phyloP scores from a whole-genome alignment of 2,329 filamentous ascomycete genomes.

The Periconia macrospinosa region DNA sequence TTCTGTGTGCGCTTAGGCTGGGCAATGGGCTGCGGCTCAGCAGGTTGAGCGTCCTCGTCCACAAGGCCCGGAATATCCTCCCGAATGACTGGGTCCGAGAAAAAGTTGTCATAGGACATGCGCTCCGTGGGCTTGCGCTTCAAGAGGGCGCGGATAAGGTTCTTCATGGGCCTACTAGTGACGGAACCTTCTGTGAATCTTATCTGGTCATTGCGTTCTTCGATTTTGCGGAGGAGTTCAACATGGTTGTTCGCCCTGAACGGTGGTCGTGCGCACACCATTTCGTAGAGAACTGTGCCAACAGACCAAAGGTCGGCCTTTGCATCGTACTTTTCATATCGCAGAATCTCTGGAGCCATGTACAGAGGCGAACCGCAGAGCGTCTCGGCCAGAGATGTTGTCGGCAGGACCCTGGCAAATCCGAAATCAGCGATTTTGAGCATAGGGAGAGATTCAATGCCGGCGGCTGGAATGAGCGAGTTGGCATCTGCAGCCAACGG shows the following conservation, averaged over 20 bases:
- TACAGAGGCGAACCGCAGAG: conserved; percentile 95
- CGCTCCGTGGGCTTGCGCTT: conserved; percentile 85
- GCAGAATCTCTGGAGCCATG: conserved; percentile 97
- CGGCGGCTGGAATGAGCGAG: conserved; percentile 78
- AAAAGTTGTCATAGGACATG: conserved; percentile 84
- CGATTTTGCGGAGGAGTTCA: conserved; percentile 88
- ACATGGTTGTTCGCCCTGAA: conserved; percentile 95
- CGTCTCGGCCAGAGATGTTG: conserved; percentile 90
- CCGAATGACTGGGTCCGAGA: conserved; percentile 71
- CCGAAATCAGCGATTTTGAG: conserved; percentile 98
- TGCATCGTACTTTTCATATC: conserved; percentile 96
- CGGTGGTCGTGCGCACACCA: conserved; percentile 87
- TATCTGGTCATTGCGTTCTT: conserved; percentile 83
- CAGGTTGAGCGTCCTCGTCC: conserved; percentile 66
- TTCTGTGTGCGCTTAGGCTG: conserved; percentile 31
- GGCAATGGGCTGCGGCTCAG: conserved; percentile 29
- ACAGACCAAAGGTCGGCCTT: conserved; percentile 98
- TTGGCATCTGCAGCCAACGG: conserved; percentile 79
- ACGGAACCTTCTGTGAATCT: conserved; percentile 74
- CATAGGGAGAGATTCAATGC: conserved; percentile 85
- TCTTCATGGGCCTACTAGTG: conserved; percentile 76
- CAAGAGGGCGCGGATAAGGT: conserved; percentile 75
- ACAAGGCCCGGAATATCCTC: conserved; percentile 78
- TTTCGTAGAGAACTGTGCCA: conserved; percentile 92
- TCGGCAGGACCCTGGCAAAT: conserved; percentile 90